phyloP scores from a whole-genome alignment of 1,284 basidiomycete species.

The Sanguinoderma infundibulare region DNA sequence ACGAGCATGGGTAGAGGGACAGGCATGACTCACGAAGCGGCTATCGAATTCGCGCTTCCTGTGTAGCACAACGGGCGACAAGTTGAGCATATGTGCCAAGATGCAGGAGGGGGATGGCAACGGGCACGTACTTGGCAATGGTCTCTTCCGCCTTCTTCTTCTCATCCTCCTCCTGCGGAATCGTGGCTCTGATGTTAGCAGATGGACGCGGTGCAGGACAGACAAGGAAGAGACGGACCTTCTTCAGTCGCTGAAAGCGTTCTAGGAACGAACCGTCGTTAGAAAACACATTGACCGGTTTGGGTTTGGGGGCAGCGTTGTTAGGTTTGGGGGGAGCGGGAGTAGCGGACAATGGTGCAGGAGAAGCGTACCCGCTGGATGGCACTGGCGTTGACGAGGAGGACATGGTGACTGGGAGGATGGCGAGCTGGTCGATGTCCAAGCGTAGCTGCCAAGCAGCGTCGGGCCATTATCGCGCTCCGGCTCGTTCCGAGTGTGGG shows the following conservation, averaged over 20 bases:
- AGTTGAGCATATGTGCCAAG: background rate
- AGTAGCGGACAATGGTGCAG: conserved; percentile 30
- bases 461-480: too few species aligned
- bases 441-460: too few species aligned
- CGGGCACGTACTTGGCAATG: conserved; percentile 46
- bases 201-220: background rate
- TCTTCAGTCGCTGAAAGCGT: conserved; percentile 56
- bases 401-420: conserved; percentile 22
- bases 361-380: conserved; percentile 37
- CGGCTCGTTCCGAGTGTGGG: too few species aligned
- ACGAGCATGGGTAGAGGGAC: background rate
- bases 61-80: conserved; percentile 9
- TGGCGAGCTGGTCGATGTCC: conserved; percentile 5
- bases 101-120: conserved; percentile 1
- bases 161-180: conserved; percentile 55
- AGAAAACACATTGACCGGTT: conserved; percentile 59
- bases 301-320: conserved; percentile 38
- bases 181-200: background rate
- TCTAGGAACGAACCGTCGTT: conserved; percentile 64
- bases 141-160: conserved; percentile 57
- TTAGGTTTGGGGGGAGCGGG: conserved; percentile 32
- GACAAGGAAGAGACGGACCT: conserved; percentile 38
- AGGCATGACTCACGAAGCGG: conserved; percentile 60
- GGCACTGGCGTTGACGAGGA: conserved; percentile 28
- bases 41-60: conserved; percentile 65